These are phyloP conservation scores for Leptomonas pyrrhocoris DNA, from an alignment of 208 protist genomes.

Conservation along the genomic window DNA sequence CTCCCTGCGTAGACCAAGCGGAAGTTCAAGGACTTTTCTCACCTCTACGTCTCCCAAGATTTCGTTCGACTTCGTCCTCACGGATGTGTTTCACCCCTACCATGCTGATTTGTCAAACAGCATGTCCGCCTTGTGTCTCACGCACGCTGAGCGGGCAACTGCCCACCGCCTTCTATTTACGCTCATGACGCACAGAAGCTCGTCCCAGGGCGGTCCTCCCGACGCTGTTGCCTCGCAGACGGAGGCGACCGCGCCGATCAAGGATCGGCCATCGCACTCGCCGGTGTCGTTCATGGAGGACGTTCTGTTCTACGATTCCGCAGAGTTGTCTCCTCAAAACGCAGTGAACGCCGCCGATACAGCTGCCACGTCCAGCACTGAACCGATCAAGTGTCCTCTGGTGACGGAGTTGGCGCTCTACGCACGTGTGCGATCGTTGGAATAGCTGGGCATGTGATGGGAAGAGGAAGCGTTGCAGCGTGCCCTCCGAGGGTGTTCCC, in stretches of 20 bases:
- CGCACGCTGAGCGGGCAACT: constrained; percentile 9
- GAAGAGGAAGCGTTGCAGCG: too few relatives aligned
- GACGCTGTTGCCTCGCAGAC: neutral
- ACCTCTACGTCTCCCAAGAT: constrained; percentile 2
- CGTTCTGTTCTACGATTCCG: constrained; percentile 14
- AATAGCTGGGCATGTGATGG: neutral
- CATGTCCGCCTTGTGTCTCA: constrained; percentile 25
- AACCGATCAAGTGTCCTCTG: constrained; percentile 6
- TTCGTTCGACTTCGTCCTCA: constrained; percentile 20
- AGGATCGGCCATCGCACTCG: neutral
- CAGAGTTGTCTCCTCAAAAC: neutral
- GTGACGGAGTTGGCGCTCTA: constrained; percentile 30
- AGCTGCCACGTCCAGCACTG: neutral
- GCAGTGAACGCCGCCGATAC: too few relatives aligned
- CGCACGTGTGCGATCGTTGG: neutral
- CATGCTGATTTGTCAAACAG: constrained; percentile 10
- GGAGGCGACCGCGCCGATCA: too few relatives aligned
- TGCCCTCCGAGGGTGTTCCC: neutral
- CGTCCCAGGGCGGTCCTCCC: neutral
- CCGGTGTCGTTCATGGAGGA: constrained; percentile 27
- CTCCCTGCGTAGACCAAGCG: neutral
- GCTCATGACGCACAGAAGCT: neutral
- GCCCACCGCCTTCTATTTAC: constrained; percentile 9
- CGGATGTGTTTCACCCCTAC: constrained; percentile 36
- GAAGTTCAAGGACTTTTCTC: neutral